Evolutionary conservation across 371 early-diverging fungal species (phyloP), one percentile per base, ranked within the genome.

Genomic region (Encephalitozoon intestinalis): DNA sequence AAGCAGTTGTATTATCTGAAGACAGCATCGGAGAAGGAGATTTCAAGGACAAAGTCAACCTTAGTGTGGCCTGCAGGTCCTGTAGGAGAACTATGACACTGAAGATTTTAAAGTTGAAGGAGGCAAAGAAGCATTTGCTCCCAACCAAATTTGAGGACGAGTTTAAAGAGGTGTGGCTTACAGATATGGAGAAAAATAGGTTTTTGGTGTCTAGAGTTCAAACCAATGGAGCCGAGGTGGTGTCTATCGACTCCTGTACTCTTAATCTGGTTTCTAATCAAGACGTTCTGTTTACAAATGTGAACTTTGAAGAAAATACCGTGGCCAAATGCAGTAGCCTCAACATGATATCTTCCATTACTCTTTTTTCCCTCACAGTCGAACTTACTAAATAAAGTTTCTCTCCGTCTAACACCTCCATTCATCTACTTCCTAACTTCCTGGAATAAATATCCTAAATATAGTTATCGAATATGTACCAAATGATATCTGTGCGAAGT

Each of bases 1-100:
- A 77, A 21, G 37, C 25, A 4, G 77, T 77, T 15, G 66, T 77
- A 12, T n/a, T 77, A 21, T 65, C 67, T n/a, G 34, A 53, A 15
- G 77, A 77, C 3, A 70, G 71, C 52, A 7, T 4, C 1, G 41
- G 30, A 9, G 26, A 39, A 2, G 46, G 43, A 30, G 46, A 70
- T 8, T 21, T 28, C 7, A 25, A 31, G 9, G 71, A 77, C 12
- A 70, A 77, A 8, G 65, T 65, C 21, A 71, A 70, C 44, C 64
- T 63, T 4, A 58, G 52, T 28, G 41, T 77, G 21, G 52, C 31
- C 23, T 77, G 77, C 37, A 23, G 51, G 41, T 25, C 25, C n/a
- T 77, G 77, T 25, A 64, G 21, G 26, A 28, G 43, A 31, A 18
- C 54, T 21, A 77, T 71, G 31, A 65, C 63, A 41, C 34, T 77